A percentile compares a stretch with the other conserved stretches of the same genome.
These are phyloP conservation scores for Neofusicoccum parvum DNA, from an alignment of 2,329 filamentous ascomycete genomes.

Conservation along the genomic window DNA sequence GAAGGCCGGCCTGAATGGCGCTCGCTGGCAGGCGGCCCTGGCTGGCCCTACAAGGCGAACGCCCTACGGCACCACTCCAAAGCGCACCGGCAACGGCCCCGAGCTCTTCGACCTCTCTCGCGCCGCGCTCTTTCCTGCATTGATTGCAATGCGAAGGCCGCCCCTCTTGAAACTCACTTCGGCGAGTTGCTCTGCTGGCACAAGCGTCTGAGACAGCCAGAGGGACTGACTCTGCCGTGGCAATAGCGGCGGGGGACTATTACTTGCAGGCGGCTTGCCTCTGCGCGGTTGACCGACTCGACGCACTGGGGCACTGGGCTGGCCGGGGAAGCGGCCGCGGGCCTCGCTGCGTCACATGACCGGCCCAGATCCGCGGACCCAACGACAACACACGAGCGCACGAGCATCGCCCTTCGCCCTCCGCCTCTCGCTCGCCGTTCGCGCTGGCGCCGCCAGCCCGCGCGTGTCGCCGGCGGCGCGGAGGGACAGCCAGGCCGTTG, in stretches of 20 bases:
- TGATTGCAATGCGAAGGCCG: background rate
- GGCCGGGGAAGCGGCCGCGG: background rate
- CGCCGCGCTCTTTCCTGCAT: background rate
- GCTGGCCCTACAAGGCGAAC: background rate
- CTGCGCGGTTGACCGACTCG: background rate
- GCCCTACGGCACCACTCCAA: background rate
- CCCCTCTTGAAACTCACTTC: background rate
- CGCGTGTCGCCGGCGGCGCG: background rate
- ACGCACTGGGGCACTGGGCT: background rate
- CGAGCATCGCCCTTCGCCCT: background rate
- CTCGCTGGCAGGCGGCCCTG: background rate
- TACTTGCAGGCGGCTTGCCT: background rate
- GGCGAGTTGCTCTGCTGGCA: background rate
- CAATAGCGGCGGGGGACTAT: background rate
- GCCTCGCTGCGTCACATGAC: background rate
- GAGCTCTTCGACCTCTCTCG: background rate
- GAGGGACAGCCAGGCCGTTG: background rate
- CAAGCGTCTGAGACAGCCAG: background rate
- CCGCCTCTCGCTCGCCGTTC: background rate
- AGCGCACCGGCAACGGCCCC: background rate
- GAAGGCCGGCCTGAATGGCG: background rate
- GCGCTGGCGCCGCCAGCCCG: background rate
- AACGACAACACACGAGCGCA: slow-evolving; percentile 1
- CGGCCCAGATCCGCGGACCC: slow-evolving; percentile 1
- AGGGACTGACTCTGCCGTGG: background rate